Evolutionary conservation across 1,139 yeast species (phyloP), one percentile per base, ranked within the genome.

Genomic region (Candida dubliniensis): DNA sequence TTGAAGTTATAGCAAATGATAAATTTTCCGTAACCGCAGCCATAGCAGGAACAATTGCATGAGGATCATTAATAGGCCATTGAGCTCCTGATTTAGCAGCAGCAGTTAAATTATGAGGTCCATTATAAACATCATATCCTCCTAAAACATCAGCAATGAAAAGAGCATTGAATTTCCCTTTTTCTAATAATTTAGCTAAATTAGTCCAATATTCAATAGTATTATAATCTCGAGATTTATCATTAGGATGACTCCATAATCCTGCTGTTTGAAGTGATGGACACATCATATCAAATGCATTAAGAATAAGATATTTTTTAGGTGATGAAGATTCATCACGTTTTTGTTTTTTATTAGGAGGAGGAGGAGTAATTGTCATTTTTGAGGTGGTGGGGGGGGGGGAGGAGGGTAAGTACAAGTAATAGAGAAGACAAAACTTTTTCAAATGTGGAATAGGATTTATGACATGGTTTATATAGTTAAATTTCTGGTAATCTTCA

Each of bases 91-190:
- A 55, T 43, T 47, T 60, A 0, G 71, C 71, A 12, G 71, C 67
- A 8, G 71, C 69, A 1, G 51, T 55, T 34, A 63, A 50, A 47
- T 69, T 67, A 10, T 57, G 46, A 6, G 73, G 72, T 2, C 74
- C 73, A 42, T 69, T 64, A 47, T 64, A 70, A 10, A 67, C 73
- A 49, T 70, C 75, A 50, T 67, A 71, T 2, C 66, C 65, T 3
- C 76, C 77, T 34, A 73, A 57, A 3, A 70, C 71, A 56, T 74
- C 79, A 33, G 78, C 79, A 48, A 74, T 57, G 51, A 74, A 74
- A 14, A 74, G 51, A 1, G 71, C 70, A 48, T 71, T 71, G 44
- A 74, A 59, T 50, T 74, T 69, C 4, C 77, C 79, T 42, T 60
- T 61, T 51, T 74, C 79, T 37, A 75, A 63, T 25, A 67, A 45